Base-by-base conservation (phyloP, 768 basidiomycete genomes). In the Leccinellum rugosiceps region DNA sequence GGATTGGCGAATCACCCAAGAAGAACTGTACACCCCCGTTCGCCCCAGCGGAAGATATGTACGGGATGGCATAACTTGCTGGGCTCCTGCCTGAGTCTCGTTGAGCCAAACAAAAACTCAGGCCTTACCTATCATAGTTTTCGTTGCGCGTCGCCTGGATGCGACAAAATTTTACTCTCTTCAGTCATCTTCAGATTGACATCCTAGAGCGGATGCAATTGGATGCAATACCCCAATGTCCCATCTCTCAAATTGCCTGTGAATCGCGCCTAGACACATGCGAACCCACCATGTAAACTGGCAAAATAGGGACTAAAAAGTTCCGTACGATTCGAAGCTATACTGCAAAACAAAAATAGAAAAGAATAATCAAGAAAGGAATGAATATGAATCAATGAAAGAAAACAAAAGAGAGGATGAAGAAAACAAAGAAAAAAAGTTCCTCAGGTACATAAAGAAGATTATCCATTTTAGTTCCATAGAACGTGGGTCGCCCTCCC, bases 271-370 rank as follows among this genome's bases (percentile, higher is more conserved):
- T 52, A 28, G 52, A 59, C 34, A 50, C 46, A 51, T 38, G 34
- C 17, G 19, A 50, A 54, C 34, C 58, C 59, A 54, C 47, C 57
- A 10, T 52, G 31, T 35, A 59, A 38, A 43, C 53, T 13, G 56
- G 19, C 44, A 53, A 59, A 57, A 21, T 31, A 57, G 56, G 25
- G 46, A 71, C 67, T 65, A 65, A 67, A 68, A 55, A 43, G 30
- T 59, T 58, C 46, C 48, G 59, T 65, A 71, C 34, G 57, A 61
- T 45, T 47, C 59, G 53, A 61, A 23, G 6, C 52, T 59, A 66
- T 15, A 55, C 30, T 55, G 67, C 62, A 68, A 65, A 69, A 70
- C 58, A 65, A 65, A 13, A 57, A 69, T 71, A 71, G 66, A 72
- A 73, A 66, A 61, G 65, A 70, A 62, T 68, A 60, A 67, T 72